Percentiles rank a stretch among this genome's conserved stretches.
These are phyloP conservation scores for Claviceps arundinis DNA, from an alignment of 2,329 filamentous ascomycete species.

Conservation along the genomic window DNA sequence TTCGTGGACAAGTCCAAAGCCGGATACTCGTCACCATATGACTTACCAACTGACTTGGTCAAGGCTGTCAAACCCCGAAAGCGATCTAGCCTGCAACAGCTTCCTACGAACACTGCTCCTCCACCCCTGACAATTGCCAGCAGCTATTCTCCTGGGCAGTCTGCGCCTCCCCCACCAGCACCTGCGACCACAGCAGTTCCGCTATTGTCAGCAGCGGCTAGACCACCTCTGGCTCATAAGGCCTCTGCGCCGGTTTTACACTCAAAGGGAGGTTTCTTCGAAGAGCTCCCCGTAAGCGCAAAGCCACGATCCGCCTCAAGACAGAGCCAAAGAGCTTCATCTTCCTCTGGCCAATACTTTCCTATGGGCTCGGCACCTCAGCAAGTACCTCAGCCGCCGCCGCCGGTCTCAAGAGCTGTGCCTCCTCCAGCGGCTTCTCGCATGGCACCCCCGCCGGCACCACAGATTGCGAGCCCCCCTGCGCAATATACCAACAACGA, in stretches of 20 bases:
- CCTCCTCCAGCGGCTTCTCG: conserved; percentile 12
- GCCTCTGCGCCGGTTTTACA: conserved; percentile 21
- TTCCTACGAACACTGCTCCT: conserved; percentile 29
- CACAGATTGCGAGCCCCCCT: conserved; percentile 8
- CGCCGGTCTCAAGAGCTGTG: conserved; percentile 17
- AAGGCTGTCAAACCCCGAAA: conserved; percentile 50
- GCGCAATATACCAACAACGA: conserved; percentile 8
- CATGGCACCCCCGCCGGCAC: conserved; percentile 8
- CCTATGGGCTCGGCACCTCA: conserved; percentile 1
- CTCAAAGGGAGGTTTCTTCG: conserved; percentile 53
- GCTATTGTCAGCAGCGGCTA: background rate
- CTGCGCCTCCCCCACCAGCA: conserved; percentile 10
- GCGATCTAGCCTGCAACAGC: conserved; percentile 44
- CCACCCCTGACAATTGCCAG: conserved; percentile 51
- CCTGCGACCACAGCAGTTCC: conserved; percentile 10
- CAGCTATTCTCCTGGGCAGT: conserved; percentile 25
- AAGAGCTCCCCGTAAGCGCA: conserved; percentile 55
- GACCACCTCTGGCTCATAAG: conserved; percentile 21
- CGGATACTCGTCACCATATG: conserved; percentile 88
- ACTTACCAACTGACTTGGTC: conserved; percentile 75
- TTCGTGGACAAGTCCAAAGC: conserved; percentile 85
- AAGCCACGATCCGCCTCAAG: conserved; percentile 49
- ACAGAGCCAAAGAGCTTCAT: conserved; percentile 27
- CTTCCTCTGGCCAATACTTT: conserved; percentile 23
- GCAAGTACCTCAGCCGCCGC: conserved; percentile 10